A percentile compares a stretch with the other conserved stretches of the same genome.
These are phyloP conservation scores for Russula brevipes DNA, from an alignment of 768 basidiomycete genomes.

Conservation along the genomic window DNA sequence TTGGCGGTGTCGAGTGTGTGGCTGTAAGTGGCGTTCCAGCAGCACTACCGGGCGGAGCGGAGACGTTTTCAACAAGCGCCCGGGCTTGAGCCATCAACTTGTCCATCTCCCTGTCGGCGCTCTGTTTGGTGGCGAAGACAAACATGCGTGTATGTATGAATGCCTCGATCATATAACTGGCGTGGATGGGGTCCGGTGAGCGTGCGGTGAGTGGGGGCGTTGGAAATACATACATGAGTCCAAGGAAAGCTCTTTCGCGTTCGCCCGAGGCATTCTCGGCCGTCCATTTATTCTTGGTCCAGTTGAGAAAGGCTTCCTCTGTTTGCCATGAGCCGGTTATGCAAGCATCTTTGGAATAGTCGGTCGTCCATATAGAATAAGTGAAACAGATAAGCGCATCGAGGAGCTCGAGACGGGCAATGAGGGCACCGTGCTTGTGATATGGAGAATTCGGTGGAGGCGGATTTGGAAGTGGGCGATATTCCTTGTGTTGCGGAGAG, in stretches of 20 bases:
- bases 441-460: conserved; percentile 64
- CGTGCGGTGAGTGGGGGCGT: conserved; percentile 29
- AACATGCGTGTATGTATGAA: conserved; percentile 59
- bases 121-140: conserved; percentile 36
- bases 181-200: conserved; percentile 30
- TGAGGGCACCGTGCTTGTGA: conserved; percentile 67
- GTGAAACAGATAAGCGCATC: conserved; percentile 82
- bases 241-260: conserved; percentile 57
- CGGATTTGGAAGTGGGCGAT: conserved; percentile 56
- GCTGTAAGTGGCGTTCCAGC: conserved; percentile 22
- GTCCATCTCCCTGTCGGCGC: conserved; percentile 23
- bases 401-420: conserved; percentile 72
- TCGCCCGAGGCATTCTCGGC: conserved; percentile 41
- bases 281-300: conserved; percentile 69
- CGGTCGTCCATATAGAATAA: conserved; percentile 77
- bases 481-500: conserved; percentile 57
- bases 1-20: conserved; percentile 47
- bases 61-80: conserved; percentile 26
- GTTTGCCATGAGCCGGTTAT: conserved; percentile 61
- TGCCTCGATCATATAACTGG: conserved; percentile 73
- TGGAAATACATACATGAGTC: conserved; percentile 62
- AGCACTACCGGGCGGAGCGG: conserved; percentile 17
- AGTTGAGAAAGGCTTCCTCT: conserved; percentile 61
- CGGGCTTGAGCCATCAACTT: conserved; percentile 25
- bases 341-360: conserved; percentile 53